Conservation (phyloP, 2,329 filamentous ascomycete genomes). For the Penicillium corylophilum region DNA sequence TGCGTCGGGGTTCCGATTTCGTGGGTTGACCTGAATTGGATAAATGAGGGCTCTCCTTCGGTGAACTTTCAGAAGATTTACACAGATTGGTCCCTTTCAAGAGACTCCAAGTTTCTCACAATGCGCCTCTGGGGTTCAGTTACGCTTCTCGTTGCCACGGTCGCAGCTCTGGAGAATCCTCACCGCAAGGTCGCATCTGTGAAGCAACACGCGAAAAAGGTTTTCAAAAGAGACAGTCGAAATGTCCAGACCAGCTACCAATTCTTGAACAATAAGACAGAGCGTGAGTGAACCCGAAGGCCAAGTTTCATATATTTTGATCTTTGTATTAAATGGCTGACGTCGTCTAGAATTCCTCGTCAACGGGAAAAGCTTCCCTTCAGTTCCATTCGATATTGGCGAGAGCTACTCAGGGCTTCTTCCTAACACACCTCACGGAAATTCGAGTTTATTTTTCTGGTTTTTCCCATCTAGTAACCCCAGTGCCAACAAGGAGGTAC, state of each 20-base stretch:
- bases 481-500: slow-evolving; percentile 41
- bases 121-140: slow-evolving; percentile 11
- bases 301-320: slow-evolving; percentile 37
- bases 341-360: slow-evolving; percentile 61
- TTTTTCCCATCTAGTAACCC: slow-evolving; percentile 48
- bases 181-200: slow-evolving; percentile 16
- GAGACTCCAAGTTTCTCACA: not conserved
- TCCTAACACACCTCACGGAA: slow-evolving; percentile 48
- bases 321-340: slow-evolving; percentile 31
- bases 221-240: slow-evolving; percentile 3
- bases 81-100: not conserved
- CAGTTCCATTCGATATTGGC: slow-evolving; percentile 66
- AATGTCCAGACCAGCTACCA: slow-evolving; percentile 1
- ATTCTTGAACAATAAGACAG: slow-evolving; percentile 15
- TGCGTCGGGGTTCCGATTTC: not conserved
- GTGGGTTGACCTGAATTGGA: too few relatives aligned
- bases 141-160: slow-evolving; percentile 7
- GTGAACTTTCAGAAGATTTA: not conserved
- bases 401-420: slow-evolving; percentile 50
- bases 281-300: slow-evolving; percentile 7
- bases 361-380: slow-evolving; percentile 63
- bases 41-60: not conserved
- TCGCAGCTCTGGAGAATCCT: slow-evolving; percentile 18
- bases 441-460: slow-evolving; percentile 52
- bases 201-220: not conserved